Conservation (phyloP, 768 basidiomycete species). For the Melanogaster broomeanus region DNA sequence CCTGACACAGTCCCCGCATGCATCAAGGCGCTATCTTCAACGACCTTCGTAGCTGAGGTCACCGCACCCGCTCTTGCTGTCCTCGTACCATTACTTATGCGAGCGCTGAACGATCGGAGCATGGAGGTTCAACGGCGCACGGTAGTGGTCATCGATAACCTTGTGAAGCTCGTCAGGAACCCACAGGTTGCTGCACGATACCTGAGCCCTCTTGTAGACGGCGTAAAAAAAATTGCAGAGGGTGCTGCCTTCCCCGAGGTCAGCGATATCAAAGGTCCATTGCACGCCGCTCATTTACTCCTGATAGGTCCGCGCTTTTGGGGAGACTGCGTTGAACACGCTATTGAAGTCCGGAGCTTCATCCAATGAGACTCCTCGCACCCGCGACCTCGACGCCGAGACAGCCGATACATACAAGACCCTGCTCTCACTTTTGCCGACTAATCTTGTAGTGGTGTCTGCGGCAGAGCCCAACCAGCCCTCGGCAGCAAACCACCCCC, state of each 20-base stretch:
- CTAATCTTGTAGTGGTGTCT: constrained; percentile 42
- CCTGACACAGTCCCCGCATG: constrained; percentile 87
- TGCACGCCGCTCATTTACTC: constrained; percentile 11
- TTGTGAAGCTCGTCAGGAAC: constrained; percentile 96
- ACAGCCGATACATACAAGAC: constrained; percentile 53
- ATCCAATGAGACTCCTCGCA: constrained; percentile 63
- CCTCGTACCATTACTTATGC: constrained; percentile 85
- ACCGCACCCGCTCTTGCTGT: constrained; percentile 96
- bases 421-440: constrained; percentile 62
- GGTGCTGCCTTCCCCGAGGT: constrained; percentile 96
- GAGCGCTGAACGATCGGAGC: constrained; percentile 92
- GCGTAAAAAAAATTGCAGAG: constrained; percentile 86
- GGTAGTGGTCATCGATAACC: constrained; percentile 92
- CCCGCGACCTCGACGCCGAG: constrained; percentile 71
- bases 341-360: constrained; percentile 85
- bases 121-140: constrained; percentile 96
- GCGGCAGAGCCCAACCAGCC: constrained; percentile 50
- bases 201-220: constrained; percentile 83
- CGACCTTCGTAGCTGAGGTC: constrained; percentile 97
- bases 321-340: constrained; percentile 76
- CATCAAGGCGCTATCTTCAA: constrained; percentile 92
- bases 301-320: constrained; percentile 87
- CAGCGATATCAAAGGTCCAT: constrained; percentile 18
- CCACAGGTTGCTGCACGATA: constrained; percentile 88
- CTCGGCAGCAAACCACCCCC: constrained; percentile 52